phyloP scores from a whole-genome alignment of 768 basidiomycete species.

The Lentinula edodes region DNA sequence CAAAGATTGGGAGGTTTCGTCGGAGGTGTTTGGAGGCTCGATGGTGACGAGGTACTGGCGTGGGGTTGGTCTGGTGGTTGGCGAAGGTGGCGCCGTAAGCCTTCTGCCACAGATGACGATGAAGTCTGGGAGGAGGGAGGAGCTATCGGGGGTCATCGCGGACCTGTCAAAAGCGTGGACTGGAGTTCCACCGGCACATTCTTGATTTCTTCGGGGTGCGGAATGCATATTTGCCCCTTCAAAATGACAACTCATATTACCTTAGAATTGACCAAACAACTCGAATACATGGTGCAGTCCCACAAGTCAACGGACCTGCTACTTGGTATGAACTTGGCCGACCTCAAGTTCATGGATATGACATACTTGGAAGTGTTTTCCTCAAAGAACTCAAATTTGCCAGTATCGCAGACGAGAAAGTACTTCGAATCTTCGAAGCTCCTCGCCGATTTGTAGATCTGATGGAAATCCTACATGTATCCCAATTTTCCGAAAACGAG shows the following conservation, averaged over 20 bases:
- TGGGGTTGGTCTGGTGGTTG: slow-evolving; percentile 96
- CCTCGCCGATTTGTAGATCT: slow-evolving; percentile 72
- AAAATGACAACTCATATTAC: neutral
- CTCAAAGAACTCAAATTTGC: slow-evolving; percentile 74
- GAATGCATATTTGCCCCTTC: neutral
- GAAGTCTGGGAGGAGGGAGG: slow-evolving; percentile 70
- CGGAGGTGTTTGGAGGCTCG: slow-evolving; percentile 75
- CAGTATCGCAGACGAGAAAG: slow-evolving; percentile 95
- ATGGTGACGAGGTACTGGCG: slow-evolving; percentile 62
- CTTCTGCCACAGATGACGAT: slow-evolving; percentile 8
- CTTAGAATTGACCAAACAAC: slow-evolving; percentile 88
- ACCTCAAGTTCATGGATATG: slow-evolving; percentile 97
- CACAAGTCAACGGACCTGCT: slow-evolving; percentile 10
- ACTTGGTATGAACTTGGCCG: slow-evolving; percentile 86
- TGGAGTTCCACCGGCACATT: slow-evolving; percentile 91
- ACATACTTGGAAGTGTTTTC: slow-evolving; percentile 76
- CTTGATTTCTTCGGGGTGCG: slow-evolving; percentile 79
- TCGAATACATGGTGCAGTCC: slow-evolving; percentile 71
- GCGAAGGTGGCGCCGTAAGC: slow-evolving; percentile 70
- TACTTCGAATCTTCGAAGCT: slow-evolving; percentile 89
- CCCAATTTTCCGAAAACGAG: slow-evolving; percentile 41
- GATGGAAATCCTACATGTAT: slow-evolving; percentile 45
- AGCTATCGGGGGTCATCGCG: slow-evolving; percentile 85
- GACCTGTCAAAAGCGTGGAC: slow-evolving; percentile 68
- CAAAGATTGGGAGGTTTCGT: slow-evolving; percentile 89